Evolutionary conservation across 78 protist species (phyloP).

Genomic region (Isochrysis galbana): DNA sequence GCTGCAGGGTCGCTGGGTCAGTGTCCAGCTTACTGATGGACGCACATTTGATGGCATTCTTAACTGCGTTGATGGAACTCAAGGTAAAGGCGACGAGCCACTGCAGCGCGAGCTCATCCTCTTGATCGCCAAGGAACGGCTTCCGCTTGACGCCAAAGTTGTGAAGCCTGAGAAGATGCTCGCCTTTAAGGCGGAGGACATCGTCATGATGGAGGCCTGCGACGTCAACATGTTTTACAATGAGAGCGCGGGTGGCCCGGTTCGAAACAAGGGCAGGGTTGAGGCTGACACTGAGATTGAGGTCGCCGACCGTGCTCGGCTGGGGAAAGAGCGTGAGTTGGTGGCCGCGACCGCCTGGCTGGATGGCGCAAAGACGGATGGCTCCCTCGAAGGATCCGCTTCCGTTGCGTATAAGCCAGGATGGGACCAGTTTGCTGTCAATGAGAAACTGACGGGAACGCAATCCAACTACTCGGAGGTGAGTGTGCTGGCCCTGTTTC

Average conservation of each 20-base stretch:
- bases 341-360: conserved; percentile 36
- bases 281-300: conserved; percentile 71
- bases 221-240: background rate
- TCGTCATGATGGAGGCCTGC: background rate
- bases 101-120: too few species aligned
- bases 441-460: conserved; percentile 56
- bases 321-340: conserved; percentile 39
- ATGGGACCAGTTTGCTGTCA: conserved; percentile 78
- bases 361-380: background rate
- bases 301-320: conserved; percentile 41
- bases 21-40: too few species aligned
- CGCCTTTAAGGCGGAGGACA: too few species aligned
- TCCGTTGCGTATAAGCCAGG: background rate
- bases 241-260: background rate
- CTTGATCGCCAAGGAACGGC: too few species aligned
- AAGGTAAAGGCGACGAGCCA: too few species aligned
- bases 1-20: too few species aligned
- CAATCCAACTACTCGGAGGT: conserved; percentile 57
- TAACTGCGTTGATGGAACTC: too few species aligned
- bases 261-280: conserved; percentile 48
- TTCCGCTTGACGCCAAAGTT: too few species aligned
- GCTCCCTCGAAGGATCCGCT: conserved; percentile 22
- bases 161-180: too few species aligned
- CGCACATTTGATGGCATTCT: too few species aligned
- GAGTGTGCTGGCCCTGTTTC: too few species aligned